Evolutionary conservation across 371 early-diverging fungal species (phyloP).

Genomic region (Nematocida displodere): DNA sequence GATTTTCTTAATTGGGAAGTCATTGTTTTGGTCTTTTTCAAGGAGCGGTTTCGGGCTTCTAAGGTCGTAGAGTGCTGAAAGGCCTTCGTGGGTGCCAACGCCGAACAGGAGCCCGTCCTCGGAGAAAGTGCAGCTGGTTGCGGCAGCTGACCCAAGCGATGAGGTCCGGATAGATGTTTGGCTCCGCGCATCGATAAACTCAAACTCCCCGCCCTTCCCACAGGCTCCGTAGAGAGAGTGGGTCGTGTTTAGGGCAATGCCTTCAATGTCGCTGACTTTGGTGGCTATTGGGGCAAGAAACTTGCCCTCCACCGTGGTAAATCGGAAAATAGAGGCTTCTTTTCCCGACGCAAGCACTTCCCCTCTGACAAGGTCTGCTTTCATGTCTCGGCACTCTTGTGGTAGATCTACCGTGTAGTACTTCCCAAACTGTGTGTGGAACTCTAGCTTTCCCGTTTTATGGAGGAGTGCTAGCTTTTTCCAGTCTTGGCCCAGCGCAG

Average conservation of each 20-base stretch:
- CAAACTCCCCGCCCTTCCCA: constrained; percentile 70
- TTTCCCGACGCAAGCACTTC: constrained; percentile 79
- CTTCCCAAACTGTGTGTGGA: constrained; percentile 86
- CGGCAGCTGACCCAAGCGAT: constrained; percentile 59
- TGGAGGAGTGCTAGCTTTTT: constrained; percentile 84
- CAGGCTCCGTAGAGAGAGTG: constrained; percentile 83
- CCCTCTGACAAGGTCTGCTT: constrained; percentile 79
- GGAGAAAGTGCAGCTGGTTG: constrained; percentile 74
- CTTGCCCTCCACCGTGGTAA: constrained; percentile 86
- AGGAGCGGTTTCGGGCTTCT: constrained; percentile 74
- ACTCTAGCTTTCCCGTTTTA: constrained; percentile 82
- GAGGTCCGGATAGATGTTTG: constrained; percentile 53
- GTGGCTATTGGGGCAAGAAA: constrained; percentile 72
- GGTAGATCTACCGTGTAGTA: constrained; percentile 89
- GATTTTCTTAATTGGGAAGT: constrained; percentile 81
- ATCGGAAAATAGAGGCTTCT: constrained; percentile 74
- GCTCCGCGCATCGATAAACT: constrained; percentile 60
- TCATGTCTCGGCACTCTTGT: constrained; percentile 72
- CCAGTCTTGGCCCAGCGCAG: constrained; percentile 87
- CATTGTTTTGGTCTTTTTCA: constrained; percentile 86
- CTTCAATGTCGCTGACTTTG: constrained; percentile 67
- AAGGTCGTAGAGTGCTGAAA: constrained; percentile 83
- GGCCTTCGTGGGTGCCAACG: constrained; percentile 80
- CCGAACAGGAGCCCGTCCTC: constrained; percentile 78
- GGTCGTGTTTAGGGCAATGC: constrained; percentile 73